These are phyloP conservation scores for Pichia sp. DNA, from an alignment of 1,139 yeast species.

Conservation along the genomic window DNA sequence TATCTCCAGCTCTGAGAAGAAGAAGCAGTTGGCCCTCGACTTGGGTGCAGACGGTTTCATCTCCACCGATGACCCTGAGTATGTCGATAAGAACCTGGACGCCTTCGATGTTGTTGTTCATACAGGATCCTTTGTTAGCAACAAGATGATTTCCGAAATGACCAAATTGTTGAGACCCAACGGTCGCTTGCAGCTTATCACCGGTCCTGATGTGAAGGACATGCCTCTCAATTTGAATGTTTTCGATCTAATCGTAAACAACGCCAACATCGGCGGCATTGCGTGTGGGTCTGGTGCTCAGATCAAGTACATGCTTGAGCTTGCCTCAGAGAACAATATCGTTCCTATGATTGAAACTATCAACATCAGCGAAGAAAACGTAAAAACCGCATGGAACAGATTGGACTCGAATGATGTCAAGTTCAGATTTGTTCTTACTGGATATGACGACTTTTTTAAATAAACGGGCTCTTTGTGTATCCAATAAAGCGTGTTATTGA, in stretches of 20 bases:
- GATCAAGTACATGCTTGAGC: conserved; percentile 47
- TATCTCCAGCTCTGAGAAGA: conserved; percentile 44
- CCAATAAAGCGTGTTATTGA: background rate
- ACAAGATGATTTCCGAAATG: conserved; percentile 34
- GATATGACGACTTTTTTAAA: conserved; percentile 36
- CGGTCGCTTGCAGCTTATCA: conserved; percentile 41
- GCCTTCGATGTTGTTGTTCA: conserved; percentile 45
- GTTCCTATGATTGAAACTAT: conserved; percentile 54
- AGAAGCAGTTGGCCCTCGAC: conserved; percentile 44
- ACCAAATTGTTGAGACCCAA: conserved; percentile 36
- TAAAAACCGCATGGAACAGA: conserved; percentile 45
- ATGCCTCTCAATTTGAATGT: conserved; percentile 28
- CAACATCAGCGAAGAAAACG: conserved; percentile 45
- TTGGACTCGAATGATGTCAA: conserved; percentile 51
- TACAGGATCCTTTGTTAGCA: conserved; percentile 42
- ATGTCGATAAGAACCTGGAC: conserved; percentile 36
- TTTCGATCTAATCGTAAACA: conserved; percentile 30
- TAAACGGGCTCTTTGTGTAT: background rate
- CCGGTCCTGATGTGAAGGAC: conserved; percentile 38
- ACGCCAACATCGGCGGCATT: conserved; percentile 36
- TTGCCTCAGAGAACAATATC: conserved; percentile 48
- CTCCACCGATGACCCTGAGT: conserved; percentile 38
- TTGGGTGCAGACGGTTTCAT: conserved; percentile 50
- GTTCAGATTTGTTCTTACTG: conserved; percentile 58
- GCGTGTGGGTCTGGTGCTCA: conserved; percentile 43